Evolutionary conservation across 2,329 filamentous ascomycete species (phyloP).

Genomic region (Trichophyton mentagrophytes): DNA sequence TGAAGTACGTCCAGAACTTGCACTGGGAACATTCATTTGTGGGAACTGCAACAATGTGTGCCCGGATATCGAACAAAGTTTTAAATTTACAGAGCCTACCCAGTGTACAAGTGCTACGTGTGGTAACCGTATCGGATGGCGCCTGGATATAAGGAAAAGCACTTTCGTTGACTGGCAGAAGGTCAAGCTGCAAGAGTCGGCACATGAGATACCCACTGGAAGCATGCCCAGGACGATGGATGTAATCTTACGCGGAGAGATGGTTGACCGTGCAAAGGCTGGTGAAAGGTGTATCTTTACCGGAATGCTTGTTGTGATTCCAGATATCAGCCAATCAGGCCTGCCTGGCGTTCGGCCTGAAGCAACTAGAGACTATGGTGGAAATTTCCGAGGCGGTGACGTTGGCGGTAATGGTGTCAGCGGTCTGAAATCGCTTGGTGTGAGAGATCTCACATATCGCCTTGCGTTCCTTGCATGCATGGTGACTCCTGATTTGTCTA

Average conservation of each 20-base stretch:
- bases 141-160: slow-evolving; percentile 89
- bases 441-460: slow-evolving; percentile 86
- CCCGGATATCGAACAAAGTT: slow-evolving; percentile 90
- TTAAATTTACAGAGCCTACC: slow-evolving; percentile 91
- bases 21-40: slow-evolving; percentile 82
- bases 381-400: slow-evolving; percentile 62
- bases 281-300: slow-evolving; percentile 98
- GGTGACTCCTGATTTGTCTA: slow-evolving; percentile 78
- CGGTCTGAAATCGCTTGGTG: slow-evolving; percentile 83
- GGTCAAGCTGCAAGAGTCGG: slow-evolving; percentile 95
- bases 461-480: slow-evolving; percentile 96
- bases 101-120: slow-evolving; percentile 85
- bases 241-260: slow-evolving; percentile 88
- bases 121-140: slow-evolving; percentile 84
- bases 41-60: slow-evolving; percentile 74
- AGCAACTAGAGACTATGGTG: slow-evolving; percentile 68
- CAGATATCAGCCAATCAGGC: slow-evolving; percentile 87
- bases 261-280: slow-evolving; percentile 92
- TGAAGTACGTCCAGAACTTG: slow-evolving; percentile 88
- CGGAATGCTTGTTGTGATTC: slow-evolving; percentile 87
- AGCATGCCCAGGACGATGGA: slow-evolving; percentile 99
- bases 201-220: slow-evolving; percentile 91
- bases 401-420: slow-evolving; percentile 73
- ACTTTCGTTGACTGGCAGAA: slow-evolving; percentile 99
- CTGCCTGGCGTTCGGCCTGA: slow-evolving; percentile 75